A percentile compares a stretch with the other conserved stretches of the same genome.
Evolutionary conservation across 2,329 filamentous ascomycete genomes (phyloP).

Genomic region (Tympanopsis confertula): DNA sequence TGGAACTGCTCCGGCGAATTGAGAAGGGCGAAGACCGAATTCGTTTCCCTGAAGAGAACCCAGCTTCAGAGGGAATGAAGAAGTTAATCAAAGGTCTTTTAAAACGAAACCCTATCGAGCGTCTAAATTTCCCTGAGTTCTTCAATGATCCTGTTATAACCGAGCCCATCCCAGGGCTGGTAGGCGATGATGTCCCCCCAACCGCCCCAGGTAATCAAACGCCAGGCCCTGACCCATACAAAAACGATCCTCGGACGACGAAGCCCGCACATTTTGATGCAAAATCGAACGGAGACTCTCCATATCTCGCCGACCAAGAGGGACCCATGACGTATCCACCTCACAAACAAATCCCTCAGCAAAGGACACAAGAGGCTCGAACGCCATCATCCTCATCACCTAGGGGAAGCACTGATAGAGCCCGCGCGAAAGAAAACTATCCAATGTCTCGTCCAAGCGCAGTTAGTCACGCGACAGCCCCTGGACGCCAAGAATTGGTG

Average conservation of each 20-base stretch:
- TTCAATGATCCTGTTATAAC: constrained; percentile 66
- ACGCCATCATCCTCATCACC: too few species aligned
- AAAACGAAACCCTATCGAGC: constrained; percentile 74
- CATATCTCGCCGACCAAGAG: too few species aligned
- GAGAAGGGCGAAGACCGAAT: constrained; percentile 80
- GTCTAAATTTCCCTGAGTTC: constrained; percentile 76
- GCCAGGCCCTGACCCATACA: too few species aligned
- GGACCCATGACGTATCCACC: too few species aligned
- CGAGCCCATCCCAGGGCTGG: constrained; percentile 66
- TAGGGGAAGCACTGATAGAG: too few species aligned
- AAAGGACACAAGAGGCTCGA: too few species aligned
- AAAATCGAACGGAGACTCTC: too few species aligned
- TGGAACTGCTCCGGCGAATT: constrained; percentile 84
- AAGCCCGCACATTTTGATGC: too few species aligned
- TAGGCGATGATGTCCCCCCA: constrained; percentile 67
- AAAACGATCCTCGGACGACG: too few species aligned
- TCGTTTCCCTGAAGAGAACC: constrained; percentile 63
- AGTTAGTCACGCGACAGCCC: constrained; percentile 23
- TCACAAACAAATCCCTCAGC: too few species aligned
- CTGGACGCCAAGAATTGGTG: constrained; percentile 21
- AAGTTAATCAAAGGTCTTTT: constrained; percentile 67
- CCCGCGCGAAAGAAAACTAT: too few species aligned
- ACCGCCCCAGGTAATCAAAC: too few species aligned
- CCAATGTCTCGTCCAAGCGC: constrained; percentile 19
- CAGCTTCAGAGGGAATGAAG: constrained; percentile 68